Evolutionary conservation across 2,329 filamentous ascomycete species (phyloP).

Genomic region (Fusarium kyushuense): DNA sequence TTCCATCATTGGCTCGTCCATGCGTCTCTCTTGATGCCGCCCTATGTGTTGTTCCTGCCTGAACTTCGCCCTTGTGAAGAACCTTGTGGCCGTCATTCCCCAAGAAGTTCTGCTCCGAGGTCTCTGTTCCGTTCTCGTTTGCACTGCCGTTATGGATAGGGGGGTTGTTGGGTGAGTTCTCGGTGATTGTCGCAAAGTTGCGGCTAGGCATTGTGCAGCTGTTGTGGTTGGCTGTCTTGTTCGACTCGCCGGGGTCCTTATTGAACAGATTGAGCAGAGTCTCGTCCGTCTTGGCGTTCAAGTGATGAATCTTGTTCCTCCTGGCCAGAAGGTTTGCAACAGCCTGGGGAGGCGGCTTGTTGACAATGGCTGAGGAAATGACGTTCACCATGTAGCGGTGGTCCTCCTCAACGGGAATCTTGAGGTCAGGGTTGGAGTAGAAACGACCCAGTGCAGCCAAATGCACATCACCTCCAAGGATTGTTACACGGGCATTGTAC

Average conservation of each 20-base stretch:
- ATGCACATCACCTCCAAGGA: constrained; percentile 94
- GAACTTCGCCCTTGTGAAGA: constrained; percentile 80
- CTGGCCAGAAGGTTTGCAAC: constrained; percentile 92
- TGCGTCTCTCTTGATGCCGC: constrained; percentile 71
- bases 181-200: constrained; percentile 91
- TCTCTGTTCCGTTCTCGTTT: constrained; percentile 31
- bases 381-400: constrained; percentile 96
- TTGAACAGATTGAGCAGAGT: constrained; percentile 94
- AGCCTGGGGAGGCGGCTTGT: constrained; percentile 87
- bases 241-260: constrained; percentile 82
- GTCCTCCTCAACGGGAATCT: constrained; percentile 82
- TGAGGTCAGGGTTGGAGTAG: constrained; percentile 87
- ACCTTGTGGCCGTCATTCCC: constrained; percentile 76
- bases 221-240: constrained; percentile 81
- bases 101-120: constrained; percentile 47
- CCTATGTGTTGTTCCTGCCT: constrained; percentile 81
- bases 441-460: constrained; percentile 92
- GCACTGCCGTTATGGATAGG: constrained; percentile 45
- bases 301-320: constrained; percentile 84
- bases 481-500: constrained; percentile 90
- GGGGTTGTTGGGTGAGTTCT: constrained; percentile 77
- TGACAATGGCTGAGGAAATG: constrained; percentile 93
- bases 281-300: constrained; percentile 83
- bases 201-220: constrained; percentile 90
- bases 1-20: constrained; percentile 67